Percentiles rank a stretch among this genome's conserved stretches.
Conservation (phyloP, 495 filamentous ascomycete species). For the Cercophora sp. region DNA sequence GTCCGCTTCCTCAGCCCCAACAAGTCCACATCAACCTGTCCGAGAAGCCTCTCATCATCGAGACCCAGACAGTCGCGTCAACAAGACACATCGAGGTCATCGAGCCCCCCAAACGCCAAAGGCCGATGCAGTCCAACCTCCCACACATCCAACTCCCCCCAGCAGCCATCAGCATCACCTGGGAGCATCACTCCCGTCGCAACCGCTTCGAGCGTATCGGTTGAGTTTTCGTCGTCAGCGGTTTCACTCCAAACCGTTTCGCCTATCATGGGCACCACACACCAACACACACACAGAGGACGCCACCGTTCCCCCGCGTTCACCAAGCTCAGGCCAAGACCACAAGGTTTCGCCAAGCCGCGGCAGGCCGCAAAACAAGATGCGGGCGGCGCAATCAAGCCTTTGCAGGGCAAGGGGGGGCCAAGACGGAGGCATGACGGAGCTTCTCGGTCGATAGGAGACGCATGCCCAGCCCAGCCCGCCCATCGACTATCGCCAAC, state of each 20-base stretch:
- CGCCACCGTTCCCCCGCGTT: background rate
- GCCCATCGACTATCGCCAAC: background rate
- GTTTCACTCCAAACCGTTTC: background rate
- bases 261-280: background rate
- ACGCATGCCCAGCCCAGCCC: background rate
- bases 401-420: background rate
- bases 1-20: background rate
- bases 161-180: slow-evolving; percentile 18
- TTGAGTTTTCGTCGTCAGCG: background rate
- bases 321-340: background rate
- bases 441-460: slow-evolving; percentile 1
- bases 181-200: slow-evolving; percentile 16
- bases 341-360: too few relatives aligned
- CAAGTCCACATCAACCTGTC: slow-evolving; percentile 3
- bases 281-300: background rate
- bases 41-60: slow-evolving; percentile 21
- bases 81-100: slow-evolving; percentile 14
- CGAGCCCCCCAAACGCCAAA: background rate
- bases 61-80: background rate
- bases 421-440: background rate
- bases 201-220: slow-evolving; percentile 26
- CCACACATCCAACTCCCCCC: slow-evolving; percentile 9
- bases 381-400: slow-evolving; percentile 1
- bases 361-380: background rate
- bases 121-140: background rate